These are phyloP conservation scores for Fusarium mexicanum DNA, from an alignment of 2,329 filamentous ascomycete genomes.

Conservation along the genomic window DNA sequence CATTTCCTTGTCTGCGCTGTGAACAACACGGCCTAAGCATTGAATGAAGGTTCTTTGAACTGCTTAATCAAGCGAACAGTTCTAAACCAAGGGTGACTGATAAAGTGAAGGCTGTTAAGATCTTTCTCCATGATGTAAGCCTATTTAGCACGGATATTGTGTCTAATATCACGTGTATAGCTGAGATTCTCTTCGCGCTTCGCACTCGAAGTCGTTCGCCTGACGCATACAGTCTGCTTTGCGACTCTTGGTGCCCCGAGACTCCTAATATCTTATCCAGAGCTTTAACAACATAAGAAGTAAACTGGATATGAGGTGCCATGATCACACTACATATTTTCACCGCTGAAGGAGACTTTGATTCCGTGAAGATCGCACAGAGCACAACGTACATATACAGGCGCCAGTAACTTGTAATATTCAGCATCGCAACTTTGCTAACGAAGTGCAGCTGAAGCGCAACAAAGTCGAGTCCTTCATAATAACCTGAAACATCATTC, in stretches of 20 bases:
- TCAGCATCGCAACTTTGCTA: not conserved
- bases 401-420: not conserved
- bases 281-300: accelerated
- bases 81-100: accelerated
- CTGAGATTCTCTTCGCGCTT: not conserved
- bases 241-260: not conserved
- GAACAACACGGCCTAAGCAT: not conserved
- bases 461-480: not conserved
- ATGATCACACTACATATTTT: accelerated
- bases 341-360: not conserved
- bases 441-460: not conserved
- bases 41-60: not conserved
- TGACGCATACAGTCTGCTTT: not conserved
- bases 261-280: not conserved
- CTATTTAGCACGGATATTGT: accelerated
- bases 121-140: accelerated
- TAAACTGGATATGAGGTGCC: not conserved
- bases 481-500: accelerated
- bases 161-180: accelerated
- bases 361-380: not conserved
- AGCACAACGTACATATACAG: not conserved
- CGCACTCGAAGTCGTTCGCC: accelerated
- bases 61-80: no score
- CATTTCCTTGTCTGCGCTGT: not conserved
- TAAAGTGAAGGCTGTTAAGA: accelerated